phyloP scores from a whole-genome alignment of 306 rosid species.

The Clitoria ternatea region DNA sequence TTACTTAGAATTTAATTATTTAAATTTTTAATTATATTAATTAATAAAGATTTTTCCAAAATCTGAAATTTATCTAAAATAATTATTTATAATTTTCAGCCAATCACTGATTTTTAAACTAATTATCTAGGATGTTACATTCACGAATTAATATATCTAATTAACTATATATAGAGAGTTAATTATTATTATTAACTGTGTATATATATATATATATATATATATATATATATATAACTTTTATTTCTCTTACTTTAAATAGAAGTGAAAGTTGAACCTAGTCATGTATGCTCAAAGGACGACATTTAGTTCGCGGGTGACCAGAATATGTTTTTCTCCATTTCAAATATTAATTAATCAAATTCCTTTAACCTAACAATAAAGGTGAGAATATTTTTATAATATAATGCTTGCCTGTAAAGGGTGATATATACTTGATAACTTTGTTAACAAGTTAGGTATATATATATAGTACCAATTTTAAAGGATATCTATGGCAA shows the following conservation, averaged over 20 bases:
- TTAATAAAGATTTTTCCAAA: too few species aligned
- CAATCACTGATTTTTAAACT: too few species aligned
- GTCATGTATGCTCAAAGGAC: neutral
- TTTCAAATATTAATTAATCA: neutral
- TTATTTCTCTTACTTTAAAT: conserved; percentile 25
- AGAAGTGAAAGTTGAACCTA: conserved; percentile 21
- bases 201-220: too few species aligned
- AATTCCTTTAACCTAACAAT: neutral
- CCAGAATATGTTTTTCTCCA: neutral
- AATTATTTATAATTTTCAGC: too few species aligned
- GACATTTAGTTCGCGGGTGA: neutral
- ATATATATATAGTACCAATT: neutral
- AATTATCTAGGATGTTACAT: too few species aligned
- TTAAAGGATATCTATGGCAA: neutral
- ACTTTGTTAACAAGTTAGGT: neutral
- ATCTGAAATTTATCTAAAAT: too few species aligned
- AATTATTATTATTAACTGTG: too few species aligned
- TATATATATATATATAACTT: too few species aligned
- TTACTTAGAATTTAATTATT: too few species aligned
- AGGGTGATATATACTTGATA: neutral
- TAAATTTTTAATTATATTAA: too few species aligned
- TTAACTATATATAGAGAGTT: too few species aligned
- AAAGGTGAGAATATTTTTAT: neutral
- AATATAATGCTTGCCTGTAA: conserved; percentile 17
- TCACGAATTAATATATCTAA: too few species aligned